phyloP scores from a whole-genome alignment of 1,284 basidiomycete species.

The Vanrija sp. region DNA sequence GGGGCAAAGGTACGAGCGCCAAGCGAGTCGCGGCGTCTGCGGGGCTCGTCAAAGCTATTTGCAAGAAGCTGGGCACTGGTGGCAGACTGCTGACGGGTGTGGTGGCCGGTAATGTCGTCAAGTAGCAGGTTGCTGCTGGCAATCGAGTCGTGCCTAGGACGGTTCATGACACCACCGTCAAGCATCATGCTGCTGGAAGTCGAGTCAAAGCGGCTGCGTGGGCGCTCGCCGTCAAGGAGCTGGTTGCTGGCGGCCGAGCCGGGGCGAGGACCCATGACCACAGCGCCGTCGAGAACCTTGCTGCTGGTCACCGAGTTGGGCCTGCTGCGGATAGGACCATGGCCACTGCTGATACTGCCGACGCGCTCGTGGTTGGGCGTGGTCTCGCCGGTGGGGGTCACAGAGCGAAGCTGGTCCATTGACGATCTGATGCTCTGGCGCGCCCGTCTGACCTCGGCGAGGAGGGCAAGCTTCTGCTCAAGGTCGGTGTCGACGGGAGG shows the following conservation, averaged over 20 bases:
- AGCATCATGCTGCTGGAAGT: conserved; percentile 4
- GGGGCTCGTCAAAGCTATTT: neutral
- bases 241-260: neutral
- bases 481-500: conserved; percentile 28
- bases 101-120: neutral
- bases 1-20: neutral
- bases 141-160: neutral
- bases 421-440: conserved; percentile 37
- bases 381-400: too few species aligned
- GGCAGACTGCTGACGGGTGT: neutral
- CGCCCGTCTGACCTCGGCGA: conserved; percentile 43
- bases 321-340: neutral
- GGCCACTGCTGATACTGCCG: too few species aligned
- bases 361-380: too few species aligned
- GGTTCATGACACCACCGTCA: neutral
- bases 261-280: too few species aligned
- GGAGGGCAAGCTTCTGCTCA: conserved; percentile 34
- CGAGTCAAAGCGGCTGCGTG: conserved; percentile 8
- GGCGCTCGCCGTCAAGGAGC: conserved; percentile 1
- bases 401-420: conserved; percentile 34
- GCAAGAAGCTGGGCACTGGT: neutral
- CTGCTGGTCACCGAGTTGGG: conserved; percentile 5
- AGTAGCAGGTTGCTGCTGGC: conserved; percentile 3
- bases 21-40: conserved; percentile 2
- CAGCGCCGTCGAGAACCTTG: conserved; percentile 1